Evolutionary conservation across 768 basidiomycete genomes (phyloP).

Genomic region (Naematelia encephala): DNA sequence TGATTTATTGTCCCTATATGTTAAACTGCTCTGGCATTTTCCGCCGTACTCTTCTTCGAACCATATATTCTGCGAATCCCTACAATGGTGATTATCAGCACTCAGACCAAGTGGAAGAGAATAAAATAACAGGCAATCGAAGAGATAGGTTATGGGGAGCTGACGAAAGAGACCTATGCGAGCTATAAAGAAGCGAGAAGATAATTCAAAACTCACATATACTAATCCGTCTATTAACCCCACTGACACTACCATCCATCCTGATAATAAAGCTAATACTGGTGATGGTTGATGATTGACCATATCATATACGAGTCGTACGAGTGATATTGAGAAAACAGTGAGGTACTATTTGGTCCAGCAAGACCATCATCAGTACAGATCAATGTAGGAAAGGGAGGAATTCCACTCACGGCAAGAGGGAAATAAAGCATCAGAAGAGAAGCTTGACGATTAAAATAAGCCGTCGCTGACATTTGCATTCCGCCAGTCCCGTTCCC

Average conservation of each 20-base stretch:
- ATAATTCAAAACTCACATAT: slow-evolving; percentile 38
- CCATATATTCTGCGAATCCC: slow-evolving; percentile 45
- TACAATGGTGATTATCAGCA: slow-evolving; percentile 4
- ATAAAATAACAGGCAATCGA: no score
- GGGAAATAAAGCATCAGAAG: slow-evolving; percentile 51
- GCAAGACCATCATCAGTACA: not conserved
- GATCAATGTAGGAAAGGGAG: not conserved
- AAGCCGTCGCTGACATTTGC: slow-evolving; percentile 43
- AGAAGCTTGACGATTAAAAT: slow-evolving; percentile 50
- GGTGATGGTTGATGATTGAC: slow-evolving; percentile 23
- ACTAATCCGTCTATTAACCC: slow-evolving; percentile 46
- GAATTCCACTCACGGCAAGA: slow-evolving; percentile 39
- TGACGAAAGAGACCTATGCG: not conserved
- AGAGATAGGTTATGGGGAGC: no score
- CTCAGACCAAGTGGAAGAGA: no score
- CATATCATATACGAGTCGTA: slow-evolving; percentile 48
- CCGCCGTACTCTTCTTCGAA: slow-evolving; percentile 36
- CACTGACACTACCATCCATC: slow-evolving; percentile 46
- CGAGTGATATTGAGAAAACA: slow-evolving; percentile 45
- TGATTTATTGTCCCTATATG: no score
- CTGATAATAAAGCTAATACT: slow-evolving; percentile 31
- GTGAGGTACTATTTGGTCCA: slow-evolving; percentile 33
- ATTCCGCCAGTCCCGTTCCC: slow-evolving; percentile 6
- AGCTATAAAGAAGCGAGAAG: not conserved
- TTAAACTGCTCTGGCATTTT: slow-evolving; percentile 36